Conservation (phyloP, 2,329 filamentous ascomycete genomes). For the Exophiala sp. region DNA sequence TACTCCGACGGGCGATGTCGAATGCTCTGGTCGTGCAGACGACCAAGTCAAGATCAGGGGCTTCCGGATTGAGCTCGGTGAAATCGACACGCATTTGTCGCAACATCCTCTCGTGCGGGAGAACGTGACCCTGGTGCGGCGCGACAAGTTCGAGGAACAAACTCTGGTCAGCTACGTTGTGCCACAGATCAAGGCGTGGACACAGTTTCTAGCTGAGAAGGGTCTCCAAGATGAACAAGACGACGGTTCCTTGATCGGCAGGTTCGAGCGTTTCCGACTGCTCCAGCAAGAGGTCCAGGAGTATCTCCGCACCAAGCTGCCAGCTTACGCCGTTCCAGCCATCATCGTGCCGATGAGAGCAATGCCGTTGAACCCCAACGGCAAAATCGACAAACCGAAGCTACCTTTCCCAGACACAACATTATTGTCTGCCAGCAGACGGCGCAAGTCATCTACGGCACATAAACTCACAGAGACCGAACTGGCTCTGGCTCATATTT, state of each 20-base stretch:
- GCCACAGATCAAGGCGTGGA: constrained; percentile 70
- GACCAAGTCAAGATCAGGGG: constrained; percentile 93
- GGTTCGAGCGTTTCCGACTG: constrained; percentile 56
- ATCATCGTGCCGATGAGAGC: constrained; percentile 66
- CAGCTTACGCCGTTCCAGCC: constrained; percentile 68
- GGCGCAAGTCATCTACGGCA: constrained; percentile 45
- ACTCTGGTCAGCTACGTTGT: constrained; percentile 87
- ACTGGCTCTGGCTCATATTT: constrained; percentile 62
- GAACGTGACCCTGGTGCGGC: constrained; percentile 75
- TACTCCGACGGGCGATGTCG: constrained; percentile 63
- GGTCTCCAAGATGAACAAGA: constrained; percentile 52
- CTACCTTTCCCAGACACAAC: constrained; percentile 75
- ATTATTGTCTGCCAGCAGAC: constrained; percentile 52
- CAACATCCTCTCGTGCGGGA: constrained; percentile 71
- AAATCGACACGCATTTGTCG: constrained; percentile 80
- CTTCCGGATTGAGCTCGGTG: constrained; percentile 88
- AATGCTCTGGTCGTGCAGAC: constrained; percentile 74
- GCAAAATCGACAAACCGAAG: constrained; percentile 73
- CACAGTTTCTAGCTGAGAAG: constrained; percentile 56
- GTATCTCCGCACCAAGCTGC: constrained; percentile 64
- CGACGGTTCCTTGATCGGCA: constrained; percentile 46
- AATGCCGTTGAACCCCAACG: constrained; percentile 72
- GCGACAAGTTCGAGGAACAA: constrained; percentile 78
- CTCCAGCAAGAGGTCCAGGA: constrained; percentile 58
- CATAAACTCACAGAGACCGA: constrained; percentile 50